Conservation (phyloP, 139 green algal species). For the Chlamydomonas eustigma region DNA sequence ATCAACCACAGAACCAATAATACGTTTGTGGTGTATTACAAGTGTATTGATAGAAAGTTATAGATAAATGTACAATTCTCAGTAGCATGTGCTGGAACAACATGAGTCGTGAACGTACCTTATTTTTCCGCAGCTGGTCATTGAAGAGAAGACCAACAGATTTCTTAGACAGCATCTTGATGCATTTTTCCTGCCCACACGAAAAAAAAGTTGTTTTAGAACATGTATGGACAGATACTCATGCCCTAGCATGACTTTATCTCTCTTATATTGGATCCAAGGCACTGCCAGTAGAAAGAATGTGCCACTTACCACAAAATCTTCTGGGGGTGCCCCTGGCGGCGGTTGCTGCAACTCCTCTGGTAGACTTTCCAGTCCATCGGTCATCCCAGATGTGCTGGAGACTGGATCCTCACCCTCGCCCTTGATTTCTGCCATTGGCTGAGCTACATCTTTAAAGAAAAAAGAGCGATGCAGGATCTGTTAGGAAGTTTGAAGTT, state of each 20-base stretch:
- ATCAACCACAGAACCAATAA: not conserved
- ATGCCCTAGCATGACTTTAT: not conserved
- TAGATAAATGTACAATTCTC: not conserved
- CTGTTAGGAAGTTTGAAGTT: too few species aligned
- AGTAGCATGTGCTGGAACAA: not conserved
- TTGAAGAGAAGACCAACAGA: not conserved
- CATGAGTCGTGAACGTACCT: not conserved
- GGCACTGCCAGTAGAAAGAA: not conserved
- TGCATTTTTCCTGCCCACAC: constrained; percentile 2
- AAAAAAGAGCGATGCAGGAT: too few species aligned
- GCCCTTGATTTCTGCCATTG: too few species aligned
- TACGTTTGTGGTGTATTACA: not conserved
- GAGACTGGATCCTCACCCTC: too few species aligned
- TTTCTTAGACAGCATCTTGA: not conserved
- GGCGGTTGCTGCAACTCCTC: not conserved
- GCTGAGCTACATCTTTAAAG: too few species aligned
- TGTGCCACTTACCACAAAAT: not conserved
- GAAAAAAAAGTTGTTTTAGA: not conserved
- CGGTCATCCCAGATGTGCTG: not conserved
- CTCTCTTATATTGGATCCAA: not conserved
- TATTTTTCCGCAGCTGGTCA: not conserved
- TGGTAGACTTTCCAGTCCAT: not conserved
- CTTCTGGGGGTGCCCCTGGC: not conserved
- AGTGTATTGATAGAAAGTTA: not conserved
- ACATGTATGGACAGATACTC: not conserved